Base-by-base conservation (phyloP, 805 yeast genomes). In the Saccharomycopsis fermentans region DNA sequence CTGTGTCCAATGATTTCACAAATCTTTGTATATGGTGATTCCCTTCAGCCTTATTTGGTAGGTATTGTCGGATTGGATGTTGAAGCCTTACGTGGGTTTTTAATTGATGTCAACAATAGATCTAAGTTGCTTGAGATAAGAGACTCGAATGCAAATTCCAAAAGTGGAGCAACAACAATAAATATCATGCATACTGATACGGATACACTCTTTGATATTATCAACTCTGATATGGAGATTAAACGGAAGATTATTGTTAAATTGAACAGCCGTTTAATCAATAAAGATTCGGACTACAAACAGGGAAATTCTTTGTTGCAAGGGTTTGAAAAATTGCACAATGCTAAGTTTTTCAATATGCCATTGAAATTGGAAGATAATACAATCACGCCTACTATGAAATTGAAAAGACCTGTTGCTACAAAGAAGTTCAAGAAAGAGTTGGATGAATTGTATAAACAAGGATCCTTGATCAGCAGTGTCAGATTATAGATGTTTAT, bases 1-100 rank as follows among this genome's bases (percentile, higher is more conserved):
- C 67, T 68, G 11, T 71, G 74, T 62, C 72, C 80, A 3, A 61
- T 70, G 43, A 62, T 77, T 29, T 64, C 75, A 6, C 86, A 82
- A 67, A 65, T 78, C 34, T 81, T 73, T 62, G 78, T 77, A 9
- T 80, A 81, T 65, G 88, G 88, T 21, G 81, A 81, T 64, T 77
- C 85, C 1, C 64, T 73, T 16, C 70, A 78, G 63, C 73, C 75
- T 12, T 80, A 62, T 63, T 68, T 83, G 63, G 84, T 83, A 12
- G 84, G 77, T 4, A 70, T 83, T 56, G 64, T 77, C 50, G 87
- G 87, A 16, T 70, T 82, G 57, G 83, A 81, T 54, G 47, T 48
- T 17, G 57, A 55, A 34, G 12, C 37, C 36, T 26, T 58, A 54
- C 52, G 27, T 56, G 14, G 27, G 26, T 43, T 43, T 9, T 43